A percentile compares a stretch with the other conserved stretches of the same genome.
These are phyloP conservation scores for Ophiocordyceps australis DNA, from an alignment of 2,329 filamentous ascomycete species.

Conservation along the genomic window DNA sequence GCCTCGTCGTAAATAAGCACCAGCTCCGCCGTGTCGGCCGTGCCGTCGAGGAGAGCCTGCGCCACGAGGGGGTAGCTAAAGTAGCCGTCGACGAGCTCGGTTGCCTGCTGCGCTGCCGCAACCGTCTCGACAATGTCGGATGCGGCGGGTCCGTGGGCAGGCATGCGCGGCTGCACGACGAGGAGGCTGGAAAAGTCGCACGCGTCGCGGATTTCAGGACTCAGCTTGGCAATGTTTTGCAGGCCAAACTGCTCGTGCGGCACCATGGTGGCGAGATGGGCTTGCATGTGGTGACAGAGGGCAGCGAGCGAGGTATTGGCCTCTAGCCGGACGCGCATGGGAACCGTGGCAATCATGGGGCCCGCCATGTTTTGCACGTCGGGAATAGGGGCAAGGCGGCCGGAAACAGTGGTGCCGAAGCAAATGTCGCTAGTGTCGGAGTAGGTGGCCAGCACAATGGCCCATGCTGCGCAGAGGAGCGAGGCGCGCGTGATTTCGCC, in stretches of 20 bases:
- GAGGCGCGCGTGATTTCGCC: constrained; percentile 5
- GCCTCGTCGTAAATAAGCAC: constrained; percentile 2
- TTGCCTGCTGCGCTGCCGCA: not conserved
- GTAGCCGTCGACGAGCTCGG: constrained; percentile 2
- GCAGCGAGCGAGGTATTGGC: constrained; percentile 2
- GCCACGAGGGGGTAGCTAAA: constrained; percentile 4
- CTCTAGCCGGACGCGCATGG: constrained; percentile 3
- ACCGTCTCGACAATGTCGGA: not conserved
- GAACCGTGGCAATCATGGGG: constrained; percentile 11
- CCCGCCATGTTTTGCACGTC: constrained; percentile 10
- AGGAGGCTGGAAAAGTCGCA: constrained; percentile 4
- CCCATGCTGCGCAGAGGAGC: constrained; percentile 8
- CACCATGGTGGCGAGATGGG: constrained; percentile 4
- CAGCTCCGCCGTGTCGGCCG: not conserved
- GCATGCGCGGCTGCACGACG: constrained; percentile 4
- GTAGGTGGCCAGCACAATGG: constrained; percentile 6
- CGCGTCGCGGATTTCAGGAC: constrained; percentile 4
- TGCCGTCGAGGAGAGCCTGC: not conserved
- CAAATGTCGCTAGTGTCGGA: constrained; percentile 6
- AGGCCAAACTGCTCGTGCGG: constrained; percentile 3
- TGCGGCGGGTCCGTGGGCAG: not conserved
- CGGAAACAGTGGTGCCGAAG: constrained; percentile 10
- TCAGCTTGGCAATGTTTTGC: constrained; percentile 3
- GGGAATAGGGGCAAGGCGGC: constrained; percentile 8
- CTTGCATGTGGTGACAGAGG: constrained; percentile 5